Percentiles rank a stretch among this genome's conserved stretches.
Conservation (phyloP, 2,329 filamentous ascomycete species). For the Venturia effusa region DNA sequence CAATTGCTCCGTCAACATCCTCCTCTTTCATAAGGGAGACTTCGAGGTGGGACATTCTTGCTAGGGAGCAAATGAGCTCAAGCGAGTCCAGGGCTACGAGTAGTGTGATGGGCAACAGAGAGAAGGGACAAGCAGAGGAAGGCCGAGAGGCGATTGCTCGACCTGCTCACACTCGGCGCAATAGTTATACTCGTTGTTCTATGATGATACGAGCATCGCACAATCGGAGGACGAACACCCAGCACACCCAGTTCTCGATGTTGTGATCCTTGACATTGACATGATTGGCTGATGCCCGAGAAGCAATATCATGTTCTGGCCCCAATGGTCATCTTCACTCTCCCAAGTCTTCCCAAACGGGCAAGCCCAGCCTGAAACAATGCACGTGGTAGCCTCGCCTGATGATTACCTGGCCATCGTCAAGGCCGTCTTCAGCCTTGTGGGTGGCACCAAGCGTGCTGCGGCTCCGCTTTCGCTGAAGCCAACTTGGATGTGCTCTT, state of each 20-base stretch:
- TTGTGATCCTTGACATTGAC: not conserved
- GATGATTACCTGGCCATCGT: not conserved
- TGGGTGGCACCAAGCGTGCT: not conserved
- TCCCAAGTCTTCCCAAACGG: not conserved
- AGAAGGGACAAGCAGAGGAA: too few relatives aligned
- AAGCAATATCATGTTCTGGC: not conserved
- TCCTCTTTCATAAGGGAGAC: constrained; percentile 44
- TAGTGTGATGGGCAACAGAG: not conserved
- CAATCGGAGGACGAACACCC: not conserved
- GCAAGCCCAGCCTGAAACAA: not conserved
- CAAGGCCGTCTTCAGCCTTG: not conserved
- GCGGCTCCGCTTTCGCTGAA: not conserved
- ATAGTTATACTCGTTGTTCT: not conserved
- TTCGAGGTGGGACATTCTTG: constrained; percentile 25
- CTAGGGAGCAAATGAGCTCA: not conserved
- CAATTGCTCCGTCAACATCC: constrained; percentile 54
- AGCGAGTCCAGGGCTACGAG: not conserved
- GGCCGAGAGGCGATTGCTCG: too few relatives aligned
- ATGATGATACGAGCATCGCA: not conserved
- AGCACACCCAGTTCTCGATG: not conserved
- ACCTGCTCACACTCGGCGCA: not conserved
- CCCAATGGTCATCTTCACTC: not conserved
- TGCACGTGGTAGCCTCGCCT: not conserved
- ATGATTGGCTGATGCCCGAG: not conserved
- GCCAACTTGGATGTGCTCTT: not conserved